Conservation (phyloP, 2,329 filamentous ascomycete genomes). For the Waltergamsia citrina region DNA sequence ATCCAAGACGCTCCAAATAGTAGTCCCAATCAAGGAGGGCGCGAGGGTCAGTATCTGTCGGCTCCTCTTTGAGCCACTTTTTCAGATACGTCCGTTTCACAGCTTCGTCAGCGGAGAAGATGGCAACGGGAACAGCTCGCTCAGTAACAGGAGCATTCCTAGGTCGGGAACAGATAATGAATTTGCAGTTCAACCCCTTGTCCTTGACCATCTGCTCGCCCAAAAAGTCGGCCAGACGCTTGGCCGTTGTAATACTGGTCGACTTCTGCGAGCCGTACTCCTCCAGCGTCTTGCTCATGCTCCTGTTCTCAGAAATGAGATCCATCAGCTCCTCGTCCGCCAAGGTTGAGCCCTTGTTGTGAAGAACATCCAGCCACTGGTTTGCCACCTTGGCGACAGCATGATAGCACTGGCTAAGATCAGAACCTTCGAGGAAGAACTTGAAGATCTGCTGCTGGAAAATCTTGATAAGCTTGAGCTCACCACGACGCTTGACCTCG, state of each 20-base stretch:
- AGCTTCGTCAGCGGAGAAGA: conserved; percentile 86
- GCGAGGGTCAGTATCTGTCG: conserved; percentile 80
- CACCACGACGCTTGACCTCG: conserved; percentile 93
- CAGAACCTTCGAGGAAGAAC: conserved; percentile 90
- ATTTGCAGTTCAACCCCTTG: conserved; percentile 98
- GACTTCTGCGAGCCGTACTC: conserved; percentile 96
- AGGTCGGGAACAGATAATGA: conserved; percentile 87
- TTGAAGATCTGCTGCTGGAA: conserved; percentile 99
- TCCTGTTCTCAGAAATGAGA: conserved; percentile 99
- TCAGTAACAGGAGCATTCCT: conserved; percentile 90
- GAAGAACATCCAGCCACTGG: conserved; percentile 89
- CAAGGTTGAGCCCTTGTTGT: conserved; percentile 79
- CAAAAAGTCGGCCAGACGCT: conserved; percentile 87
- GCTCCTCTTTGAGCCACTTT: conserved; percentile 94
- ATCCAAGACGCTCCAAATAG: conserved; percentile 89
- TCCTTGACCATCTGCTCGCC: conserved; percentile 99
- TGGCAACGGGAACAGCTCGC: conserved; percentile 86
- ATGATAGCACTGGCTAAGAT: conserved; percentile 78
- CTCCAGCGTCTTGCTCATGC: conserved; percentile 92
- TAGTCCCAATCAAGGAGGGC: conserved; percentile 94
- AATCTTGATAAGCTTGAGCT: conserved; percentile 98
- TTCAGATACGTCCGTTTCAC: conserved; percentile 84
- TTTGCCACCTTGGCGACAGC: conserved; percentile 94
- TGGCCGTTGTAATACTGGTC: conserved; percentile 97
- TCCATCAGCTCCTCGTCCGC: conserved; percentile 97